A percentile compares a stretch with the other conserved stretches of the same genome.
Evolutionary conservation across 306 rosid species (phyloP).

Genomic region (Sicyos baderoa): DNA sequence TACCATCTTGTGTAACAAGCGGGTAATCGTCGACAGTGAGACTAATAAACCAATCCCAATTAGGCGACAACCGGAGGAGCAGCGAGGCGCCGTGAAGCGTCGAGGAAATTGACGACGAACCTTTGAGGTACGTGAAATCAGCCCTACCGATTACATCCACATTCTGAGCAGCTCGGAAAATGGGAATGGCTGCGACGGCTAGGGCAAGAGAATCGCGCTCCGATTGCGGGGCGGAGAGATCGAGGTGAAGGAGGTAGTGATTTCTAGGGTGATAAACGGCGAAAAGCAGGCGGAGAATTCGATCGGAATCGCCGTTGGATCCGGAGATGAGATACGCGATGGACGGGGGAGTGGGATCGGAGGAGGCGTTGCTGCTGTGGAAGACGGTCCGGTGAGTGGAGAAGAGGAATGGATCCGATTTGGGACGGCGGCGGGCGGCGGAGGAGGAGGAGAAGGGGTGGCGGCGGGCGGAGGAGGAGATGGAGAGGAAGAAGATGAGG

Average conservation of each 20-base stretch:
- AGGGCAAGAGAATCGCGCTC: slow-evolving; percentile 64
- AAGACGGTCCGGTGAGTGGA: slow-evolving; percentile 42
- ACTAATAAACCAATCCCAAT: slow-evolving; percentile 84
- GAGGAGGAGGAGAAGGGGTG: slow-evolving; percentile 21
- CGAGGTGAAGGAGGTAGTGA: slow-evolving; percentile 74
- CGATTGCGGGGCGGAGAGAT: slow-evolving; percentile 47
- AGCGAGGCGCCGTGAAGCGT: slow-evolving; percentile 79
- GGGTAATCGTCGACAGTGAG: slow-evolving; percentile 65
- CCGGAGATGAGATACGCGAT: slow-evolving; percentile 69
- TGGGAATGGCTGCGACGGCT: slow-evolving; percentile 38
- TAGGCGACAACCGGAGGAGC: slow-evolving; percentile 47
- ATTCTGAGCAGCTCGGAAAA: slow-evolving; percentile 74
- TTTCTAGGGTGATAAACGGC: slow-evolving; percentile 65
- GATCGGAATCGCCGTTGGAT: slow-evolving; percentile 44
- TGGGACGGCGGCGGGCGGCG: slow-evolving; percentile 16
- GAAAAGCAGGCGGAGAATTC: slow-evolving; percentile 52
- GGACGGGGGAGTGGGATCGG: slow-evolving; percentile 58
- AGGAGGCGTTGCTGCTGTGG: slow-evolving; percentile 30
- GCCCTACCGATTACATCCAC: slow-evolving; percentile 76
- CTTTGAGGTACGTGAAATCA: slow-evolving; percentile 52
- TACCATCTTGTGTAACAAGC: slow-evolving; percentile 86
- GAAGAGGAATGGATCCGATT: slow-evolving; percentile 60
- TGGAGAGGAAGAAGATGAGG: slow-evolving; percentile 29
- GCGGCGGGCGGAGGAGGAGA: slow-evolving; percentile 20
- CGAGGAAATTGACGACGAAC: slow-evolving; percentile 57